Percentiles rank a stretch among this genome's conserved stretches.
phyloP scores from a whole-genome alignment of 495 filamentous ascomycete species.

The Xylaria palmicola region DNA sequence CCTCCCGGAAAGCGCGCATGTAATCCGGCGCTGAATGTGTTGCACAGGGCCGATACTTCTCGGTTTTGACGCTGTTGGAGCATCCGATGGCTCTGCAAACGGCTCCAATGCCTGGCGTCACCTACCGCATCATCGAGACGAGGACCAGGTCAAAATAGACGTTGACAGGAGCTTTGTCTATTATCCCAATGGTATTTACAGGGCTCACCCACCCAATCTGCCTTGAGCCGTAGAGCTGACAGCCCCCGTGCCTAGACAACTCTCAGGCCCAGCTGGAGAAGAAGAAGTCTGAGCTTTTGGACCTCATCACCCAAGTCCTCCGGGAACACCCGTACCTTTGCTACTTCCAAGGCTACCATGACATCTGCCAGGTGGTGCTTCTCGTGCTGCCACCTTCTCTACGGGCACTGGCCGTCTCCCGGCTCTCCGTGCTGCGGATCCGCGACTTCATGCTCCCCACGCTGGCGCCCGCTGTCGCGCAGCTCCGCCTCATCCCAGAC shows the following conservation, averaged over 20 bases:
- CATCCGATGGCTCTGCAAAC: constrained; percentile 17
- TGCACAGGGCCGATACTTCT: constrained; percentile 75
- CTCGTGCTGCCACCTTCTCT: constrained; percentile 66
- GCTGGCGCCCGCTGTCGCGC: constrained; percentile 74
- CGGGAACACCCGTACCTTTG: constrained; percentile 80
- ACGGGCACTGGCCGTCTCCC: constrained; percentile 58
- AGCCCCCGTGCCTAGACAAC: constrained; percentile 30
- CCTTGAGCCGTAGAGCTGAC: constrained; percentile 19
- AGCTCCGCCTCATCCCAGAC: constrained; percentile 79
- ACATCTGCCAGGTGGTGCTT: constrained; percentile 95
- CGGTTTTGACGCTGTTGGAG: constrained; percentile 44
- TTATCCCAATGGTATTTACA: constrained; percentile 73
- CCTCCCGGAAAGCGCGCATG: background rate
- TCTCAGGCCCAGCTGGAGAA: constrained; percentile 58
- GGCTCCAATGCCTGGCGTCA: constrained; percentile 45
- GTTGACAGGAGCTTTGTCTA: constrained; percentile 96
- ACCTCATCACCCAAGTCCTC: constrained; percentile 73
- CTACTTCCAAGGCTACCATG: constrained; percentile 99
- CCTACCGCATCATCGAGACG: constrained; percentile 71
- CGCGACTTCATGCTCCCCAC: constrained; percentile 97
- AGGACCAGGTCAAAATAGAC: constrained; percentile 85
- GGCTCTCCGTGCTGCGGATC: constrained; percentile 83
- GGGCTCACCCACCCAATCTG: background rate
- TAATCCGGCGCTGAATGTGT: background rate
- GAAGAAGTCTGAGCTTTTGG: constrained; percentile 70